Evolutionary conservation across 495 filamentous ascomycete species (phyloP).

Genomic region (Amorphotheca resinae): DNA sequence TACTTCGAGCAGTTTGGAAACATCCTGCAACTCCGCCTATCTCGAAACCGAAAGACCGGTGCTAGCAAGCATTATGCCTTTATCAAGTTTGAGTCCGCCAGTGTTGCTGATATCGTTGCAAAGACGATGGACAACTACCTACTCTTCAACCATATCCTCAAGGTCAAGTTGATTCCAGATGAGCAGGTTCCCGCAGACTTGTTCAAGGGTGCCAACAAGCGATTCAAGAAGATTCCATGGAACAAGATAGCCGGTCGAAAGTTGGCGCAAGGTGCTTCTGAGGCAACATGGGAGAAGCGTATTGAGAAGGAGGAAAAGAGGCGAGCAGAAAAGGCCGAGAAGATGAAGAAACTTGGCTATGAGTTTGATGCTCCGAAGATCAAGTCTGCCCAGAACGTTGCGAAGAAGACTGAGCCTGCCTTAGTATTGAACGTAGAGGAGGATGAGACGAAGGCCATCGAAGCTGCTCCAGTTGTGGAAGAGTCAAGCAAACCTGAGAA

Average conservation of each 20-base stretch:
- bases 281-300: slow-evolving; percentile 64
- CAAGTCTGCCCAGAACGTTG: slow-evolving; percentile 50
- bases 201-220: slow-evolving; percentile 76
- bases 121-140: slow-evolving; percentile 97
- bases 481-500: slow-evolving; percentile 6
- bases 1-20: slow-evolving; percentile 96
- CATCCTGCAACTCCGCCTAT: slow-evolving; percentile 70
- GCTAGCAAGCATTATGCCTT: slow-evolving; percentile 85
- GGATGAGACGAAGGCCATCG: slow-evolving; percentile 23
- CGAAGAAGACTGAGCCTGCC: slow-evolving; percentile 23
- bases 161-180: slow-evolving; percentile 63
- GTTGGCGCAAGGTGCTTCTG: slow-evolving; percentile 53
- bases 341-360: slow-evolving; percentile 73
- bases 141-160: slow-evolving; percentile 82
- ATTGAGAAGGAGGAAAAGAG: slow-evolving; percentile 57
- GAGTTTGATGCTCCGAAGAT: slow-evolving; percentile 64
- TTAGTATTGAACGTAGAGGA: slow-evolving; percentile 14
- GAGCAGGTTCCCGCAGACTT: slow-evolving; percentile 68
- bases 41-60: slow-evolving; percentile 81
- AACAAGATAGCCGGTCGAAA: slow-evolving; percentile 68
- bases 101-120: slow-evolving; percentile 78
- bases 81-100: slow-evolving; percentile 67
- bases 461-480: slow-evolving; percentile 4
- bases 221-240: slow-evolving; percentile 78
- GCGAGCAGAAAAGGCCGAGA: slow-evolving; percentile 51